Percentiles rank a stretch among this genome's conserved stretches.
These are phyloP conservation scores for Dictyostelium gargantuum DNA, from an alignment of 208 protist species.

Conservation along the genomic window DNA sequence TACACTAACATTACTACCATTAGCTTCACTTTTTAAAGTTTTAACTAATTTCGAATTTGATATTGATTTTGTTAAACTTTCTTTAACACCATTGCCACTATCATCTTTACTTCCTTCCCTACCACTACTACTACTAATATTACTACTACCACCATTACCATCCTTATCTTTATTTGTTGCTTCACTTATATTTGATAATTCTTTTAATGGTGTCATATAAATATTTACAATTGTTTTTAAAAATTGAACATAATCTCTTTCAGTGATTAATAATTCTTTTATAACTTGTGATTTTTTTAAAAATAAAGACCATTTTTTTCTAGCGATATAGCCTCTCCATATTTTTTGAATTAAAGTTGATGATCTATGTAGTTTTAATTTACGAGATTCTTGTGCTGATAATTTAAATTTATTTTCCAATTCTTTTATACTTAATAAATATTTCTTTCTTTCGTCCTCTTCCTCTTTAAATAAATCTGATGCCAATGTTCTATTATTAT, in stretches of 20 bases:
- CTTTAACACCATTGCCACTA: not conserved
- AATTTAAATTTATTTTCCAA: not conserved
- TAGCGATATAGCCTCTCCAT: conserved; percentile 26
- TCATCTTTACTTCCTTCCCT: no score
- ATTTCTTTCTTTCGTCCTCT: not conserved
- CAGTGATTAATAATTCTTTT: conserved; percentile 28
- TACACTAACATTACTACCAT: not conserved
- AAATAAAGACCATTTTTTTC: conserved; percentile 33
- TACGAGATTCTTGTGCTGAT: not conserved
- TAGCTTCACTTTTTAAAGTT: not conserved
- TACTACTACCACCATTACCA: no score
- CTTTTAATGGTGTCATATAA: not conserved
- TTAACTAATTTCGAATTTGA: not conserved
- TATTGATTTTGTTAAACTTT: not conserved
- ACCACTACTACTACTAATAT: no score
- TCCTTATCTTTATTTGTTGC: not conserved
- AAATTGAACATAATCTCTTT: conserved; percentile 48
- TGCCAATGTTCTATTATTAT: not conserved
- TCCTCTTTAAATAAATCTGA: not conserved
- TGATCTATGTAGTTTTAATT: not conserved
- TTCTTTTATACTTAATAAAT: not conserved
- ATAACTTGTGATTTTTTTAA: conserved; percentile 27
- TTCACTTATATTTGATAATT: not conserved
- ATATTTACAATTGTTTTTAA: conserved; percentile 5
- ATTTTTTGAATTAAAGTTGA: conserved; percentile 18